Evolutionary conservation across 345 rosid species (phyloP).

Genomic region (Eucalyptus globulus): DNA sequence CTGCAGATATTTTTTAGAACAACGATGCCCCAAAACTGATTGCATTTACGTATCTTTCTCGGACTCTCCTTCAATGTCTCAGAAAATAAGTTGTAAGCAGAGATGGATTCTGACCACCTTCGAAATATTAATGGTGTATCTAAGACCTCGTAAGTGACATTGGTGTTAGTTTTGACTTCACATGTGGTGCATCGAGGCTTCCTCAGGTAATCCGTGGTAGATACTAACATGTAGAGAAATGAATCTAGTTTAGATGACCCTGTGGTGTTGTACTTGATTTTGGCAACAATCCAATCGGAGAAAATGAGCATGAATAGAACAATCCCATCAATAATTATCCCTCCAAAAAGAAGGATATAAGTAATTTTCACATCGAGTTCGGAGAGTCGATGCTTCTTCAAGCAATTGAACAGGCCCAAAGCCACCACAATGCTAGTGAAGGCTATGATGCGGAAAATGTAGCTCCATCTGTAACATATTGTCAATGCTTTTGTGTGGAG

Average conservation of each 20-base stretch:
- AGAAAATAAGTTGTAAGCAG: background rate
- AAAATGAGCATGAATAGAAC: background rate
- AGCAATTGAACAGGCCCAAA: background rate
- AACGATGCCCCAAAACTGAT: background rate
- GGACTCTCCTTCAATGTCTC: background rate
- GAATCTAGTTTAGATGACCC: background rate
- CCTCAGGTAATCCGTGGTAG: rapidly evolving
- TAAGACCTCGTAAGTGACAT: background rate
- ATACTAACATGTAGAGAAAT: background rate
- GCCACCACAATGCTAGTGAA: background rate
- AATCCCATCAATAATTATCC: background rate
- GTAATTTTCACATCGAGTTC: background rate
- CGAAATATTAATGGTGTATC: background rate
- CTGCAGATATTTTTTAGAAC: rapidly evolving
- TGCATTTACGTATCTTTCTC: background rate
- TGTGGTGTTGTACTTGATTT: background rate
- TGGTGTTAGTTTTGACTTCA: background rate
- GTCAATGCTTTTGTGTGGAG: background rate
- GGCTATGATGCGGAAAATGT: background rate
- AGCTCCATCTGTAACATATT: too few relatives aligned
- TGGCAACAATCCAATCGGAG: background rate
- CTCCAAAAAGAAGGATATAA: background rate
- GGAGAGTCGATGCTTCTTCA: rapidly evolving
- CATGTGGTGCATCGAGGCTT: background rate
- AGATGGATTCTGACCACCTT: background rate